Evolutionary conservation across 2,329 filamentous ascomycete genomes (phyloP).

Genomic region (Rachicladosporium sp.): DNA sequence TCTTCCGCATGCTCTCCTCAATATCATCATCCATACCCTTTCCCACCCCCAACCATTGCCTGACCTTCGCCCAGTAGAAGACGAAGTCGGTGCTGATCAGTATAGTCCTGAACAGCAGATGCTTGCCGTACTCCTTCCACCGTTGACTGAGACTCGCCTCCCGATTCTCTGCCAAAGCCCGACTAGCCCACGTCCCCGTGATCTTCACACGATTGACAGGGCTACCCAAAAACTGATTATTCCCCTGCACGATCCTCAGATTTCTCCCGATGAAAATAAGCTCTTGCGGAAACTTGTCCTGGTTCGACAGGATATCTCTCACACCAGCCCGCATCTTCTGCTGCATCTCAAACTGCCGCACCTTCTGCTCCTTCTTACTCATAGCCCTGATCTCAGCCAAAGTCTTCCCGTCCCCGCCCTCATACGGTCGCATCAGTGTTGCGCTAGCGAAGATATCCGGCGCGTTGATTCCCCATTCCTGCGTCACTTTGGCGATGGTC

Average conservation of each 20-base stretch:
- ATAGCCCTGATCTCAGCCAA: slow-evolving; percentile 39
- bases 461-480: slow-evolving; percentile 76
- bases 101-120: slow-evolving; percentile 71
- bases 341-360: slow-evolving; percentile 67
- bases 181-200: slow-evolving; percentile 78
- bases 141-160: slow-evolving; percentile 52
- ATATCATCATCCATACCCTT: slow-evolving; percentile 90
- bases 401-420: slow-evolving; percentile 64
- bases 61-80: slow-evolving; percentile 70
- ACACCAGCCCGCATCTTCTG: slow-evolving; percentile 58
- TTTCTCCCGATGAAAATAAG: slow-evolving; percentile 87
- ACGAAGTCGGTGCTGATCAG: slow-evolving; percentile 64
- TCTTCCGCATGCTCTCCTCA: slow-evolving; percentile 71
- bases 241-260: slow-evolving; percentile 83
- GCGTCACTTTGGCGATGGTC: slow-evolving; percentile 59
- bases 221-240: slow-evolving; percentile 80
- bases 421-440: slow-evolving; percentile 80
- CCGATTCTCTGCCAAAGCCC: slow-evolving; percentile 65
- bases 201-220: slow-evolving; percentile 89
- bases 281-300: slow-evolving; percentile 79
- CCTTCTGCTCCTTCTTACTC: slow-evolving; percentile 41
- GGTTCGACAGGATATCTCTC: slow-evolving; percentile 70
- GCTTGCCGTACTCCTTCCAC: slow-evolving; percentile 57
- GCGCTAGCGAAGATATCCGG: slow-evolving; percentile 85
- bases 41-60: slow-evolving; percentile 64